Evolutionary conservation across 768 basidiomycete genomes (phyloP).

Genomic region (Agaricus subrufescens): DNA sequence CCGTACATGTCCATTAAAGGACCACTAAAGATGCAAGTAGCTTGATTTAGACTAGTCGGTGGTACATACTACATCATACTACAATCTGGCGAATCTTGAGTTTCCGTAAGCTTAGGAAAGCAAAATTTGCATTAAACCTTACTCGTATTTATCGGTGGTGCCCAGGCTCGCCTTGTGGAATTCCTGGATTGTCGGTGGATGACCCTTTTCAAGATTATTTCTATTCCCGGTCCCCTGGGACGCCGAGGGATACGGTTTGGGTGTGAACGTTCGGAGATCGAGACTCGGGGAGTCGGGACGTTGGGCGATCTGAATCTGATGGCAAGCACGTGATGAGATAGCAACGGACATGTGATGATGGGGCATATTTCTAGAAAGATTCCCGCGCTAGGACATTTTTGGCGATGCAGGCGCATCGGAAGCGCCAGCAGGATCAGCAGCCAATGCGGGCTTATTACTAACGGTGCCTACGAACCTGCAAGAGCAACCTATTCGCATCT

Average conservation of each 20-base stretch:
- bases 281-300: not conserved
- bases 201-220: not conserved
- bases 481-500: not conserved
- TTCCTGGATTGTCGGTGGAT: no score
- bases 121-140: no score
- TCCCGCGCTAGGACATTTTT: slow-evolving; percentile 2
- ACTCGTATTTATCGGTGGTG: no score
- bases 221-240: not conserved
- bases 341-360: slow-evolving; percentile 11
- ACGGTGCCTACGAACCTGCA: no score
- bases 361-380: not conserved
- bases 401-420: slow-evolving; percentile 2
- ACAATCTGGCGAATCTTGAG: no score
- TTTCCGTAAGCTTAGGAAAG: no score
- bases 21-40: not conserved
- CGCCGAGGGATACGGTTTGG: no score
- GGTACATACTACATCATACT: no score
- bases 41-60: no score
- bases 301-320: not conserved
- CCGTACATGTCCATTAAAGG: slow-evolving; percentile 3
- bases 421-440: not conserved
- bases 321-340: not conserved
- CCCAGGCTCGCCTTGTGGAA: no score
- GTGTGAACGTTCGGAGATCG: not conserved
- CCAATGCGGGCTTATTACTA: no score